Evolutionary conservation across 2,329 filamentous ascomycete species (phyloP), one percentile per base, ranked within the genome.

Genomic region (Dactylellina drechsleri): DNA sequence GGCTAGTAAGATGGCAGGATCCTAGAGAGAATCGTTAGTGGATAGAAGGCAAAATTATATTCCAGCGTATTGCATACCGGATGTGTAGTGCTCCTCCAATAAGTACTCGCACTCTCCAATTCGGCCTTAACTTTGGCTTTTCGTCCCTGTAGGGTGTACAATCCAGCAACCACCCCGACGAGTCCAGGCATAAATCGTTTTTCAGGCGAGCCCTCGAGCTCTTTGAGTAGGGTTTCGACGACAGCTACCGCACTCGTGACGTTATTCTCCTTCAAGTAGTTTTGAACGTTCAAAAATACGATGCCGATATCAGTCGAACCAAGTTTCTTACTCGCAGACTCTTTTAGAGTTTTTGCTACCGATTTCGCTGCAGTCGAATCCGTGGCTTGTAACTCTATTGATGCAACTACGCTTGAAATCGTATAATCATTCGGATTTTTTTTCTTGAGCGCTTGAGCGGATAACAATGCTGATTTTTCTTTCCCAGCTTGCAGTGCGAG

Each of bases 81-180:
- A n/a, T 64, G 59, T 6, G 62, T 57, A 36, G 86, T 84, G 78
- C 89, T 90, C 53, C 85, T 84, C 93, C 95, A 98, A 83, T 96
- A 90, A 13, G 86, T 84, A 10, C 92, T 92, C 16, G 94, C 92
- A 81, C 90, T 91, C 72, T 89, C 87, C 16, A 98, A 85, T 80
- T 95, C 91, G 5, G 84, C 83, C 76, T 91, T 91, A 76, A 91
- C 88, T 31, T 91, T 89, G 23, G 85, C 84, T 77, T 90, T 90
- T 41, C 93, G 91, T 45, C 91, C 90, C 81, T 95, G 90, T 1
- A 86, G 84, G 78, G 88, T 88, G 82, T 97, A 95, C 0, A 99
- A 85, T 1, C 91, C 89, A 8, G 96, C 90, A 2, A 91, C 85
- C 1, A 94, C 85, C 0, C 92, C 92, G 28, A 98, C 87, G 0